Base-by-base conservation (phyloP, 1,284 basidiomycete species). In the Neonothopanus nambi region DNA sequence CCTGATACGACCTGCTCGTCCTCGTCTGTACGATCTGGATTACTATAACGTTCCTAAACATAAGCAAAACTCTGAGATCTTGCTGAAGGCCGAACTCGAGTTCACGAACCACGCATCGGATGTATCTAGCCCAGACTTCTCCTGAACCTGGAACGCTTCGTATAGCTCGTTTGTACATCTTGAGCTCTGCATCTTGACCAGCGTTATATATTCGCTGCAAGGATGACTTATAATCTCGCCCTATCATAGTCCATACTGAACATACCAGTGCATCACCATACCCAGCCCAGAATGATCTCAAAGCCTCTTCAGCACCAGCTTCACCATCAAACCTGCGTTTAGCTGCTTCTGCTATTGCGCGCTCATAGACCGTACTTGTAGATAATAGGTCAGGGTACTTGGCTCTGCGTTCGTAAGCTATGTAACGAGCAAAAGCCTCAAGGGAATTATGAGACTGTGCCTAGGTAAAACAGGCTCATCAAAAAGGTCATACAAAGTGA, bases 291-390 rank as follows among this genome's bases (percentile, higher is more conserved):
- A 91, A 88, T 15, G 71, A 60, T 12, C 78, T 72, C 46, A 91
- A 65, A 5, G 71, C 76, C 56, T 79, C 74, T 63, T 90, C 86
- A 18, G 83, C 79, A 17, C 72, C 76, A 6, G 61, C 57, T 57
- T 85, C 79, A 0, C 77, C 80, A 11, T 67, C 58, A 59, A 82
- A 82, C 44, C 78, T 71, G 40, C 76, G 70, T 62, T 72, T 82
- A 4, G 84, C 85, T 1, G 85, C 86, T 58, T 90, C 84, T 2
- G 85, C 73, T 42, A 94, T 83, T 0, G 91, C 86, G 9, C 93
- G 81, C 66, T 95, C 92, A 61, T 88, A 91, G 1, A 93, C 72
- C 1, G 76, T 76, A 4, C 72, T 70, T 24, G 89, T 73, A 6
- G 93, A 72, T 36, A 77, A 74, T 4, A 80, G 58, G 61, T 94